Conservation (phyloP, 345 rosid genomes). For the Hibiscus mutabilis region DNA sequence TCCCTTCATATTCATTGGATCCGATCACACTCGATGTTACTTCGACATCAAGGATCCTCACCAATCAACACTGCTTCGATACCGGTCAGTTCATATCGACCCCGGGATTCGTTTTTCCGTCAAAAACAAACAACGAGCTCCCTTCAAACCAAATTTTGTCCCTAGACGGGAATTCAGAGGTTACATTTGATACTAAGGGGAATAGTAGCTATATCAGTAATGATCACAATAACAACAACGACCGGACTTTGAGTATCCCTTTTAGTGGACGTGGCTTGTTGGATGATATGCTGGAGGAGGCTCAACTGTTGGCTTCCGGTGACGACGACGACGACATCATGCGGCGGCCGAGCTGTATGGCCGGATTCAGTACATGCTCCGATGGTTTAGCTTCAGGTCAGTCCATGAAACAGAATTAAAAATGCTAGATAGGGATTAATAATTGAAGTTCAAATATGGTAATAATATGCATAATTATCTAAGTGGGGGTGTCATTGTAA, state of each 20-base stretch:
- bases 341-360: conserved; percentile 4
- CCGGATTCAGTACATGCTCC: conserved; percentile 21
- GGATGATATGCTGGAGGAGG: conserved; percentile 57
- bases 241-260: too few species aligned
- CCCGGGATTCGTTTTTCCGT: conserved; percentile 18
- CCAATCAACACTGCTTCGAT: conserved; percentile 16
- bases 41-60: conserved; percentile 15
- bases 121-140: conserved; percentile 37
- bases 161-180: conserved; percentile 22
- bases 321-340: conserved; percentile 25
- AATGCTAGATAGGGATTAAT: neutral
- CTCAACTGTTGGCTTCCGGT: conserved; percentile 26
- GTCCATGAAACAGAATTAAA: neutral
- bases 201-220: neutral
- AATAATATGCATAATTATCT: neutral
- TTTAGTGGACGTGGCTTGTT: conserved; percentile 28
- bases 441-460: neutral
- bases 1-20: conserved; percentile 22
- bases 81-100: conserved; percentile 23
- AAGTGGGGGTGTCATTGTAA: neutral
- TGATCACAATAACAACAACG: too few species aligned
- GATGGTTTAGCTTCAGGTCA: conserved; percentile 30
- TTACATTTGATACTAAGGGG: conserved; percentile 9
- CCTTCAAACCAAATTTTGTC: conserved; percentile 59
- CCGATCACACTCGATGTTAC: conserved; percentile 14